Conservation (phyloP, 2,329 filamentous ascomycete genomes). For the Elsinoe arachidis region DNA sequence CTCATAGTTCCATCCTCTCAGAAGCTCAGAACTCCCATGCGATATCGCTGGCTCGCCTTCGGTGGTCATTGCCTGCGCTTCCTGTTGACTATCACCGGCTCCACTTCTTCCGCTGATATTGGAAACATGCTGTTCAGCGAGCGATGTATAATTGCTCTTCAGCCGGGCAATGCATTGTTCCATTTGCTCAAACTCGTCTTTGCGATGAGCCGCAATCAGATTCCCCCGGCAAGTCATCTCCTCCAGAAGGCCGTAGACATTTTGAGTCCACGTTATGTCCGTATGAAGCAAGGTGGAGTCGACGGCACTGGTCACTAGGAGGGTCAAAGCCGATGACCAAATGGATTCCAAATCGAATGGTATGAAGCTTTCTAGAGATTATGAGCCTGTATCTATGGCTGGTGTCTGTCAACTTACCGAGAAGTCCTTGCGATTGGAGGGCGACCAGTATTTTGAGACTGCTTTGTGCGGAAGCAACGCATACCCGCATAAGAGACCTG, state of each 20-base stretch:
- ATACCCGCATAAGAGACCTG: conserved; percentile 14
- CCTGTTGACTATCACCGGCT: background rate
- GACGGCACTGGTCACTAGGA: conserved; percentile 18
- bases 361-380: conserved; percentile 18
- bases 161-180: conserved; percentile 4
- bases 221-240: conserved; percentile 20
- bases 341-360: conserved; percentile 21
- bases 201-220: conserved; percentile 18
- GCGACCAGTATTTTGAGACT: conserved; percentile 15
- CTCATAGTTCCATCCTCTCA: conserved; percentile 17
- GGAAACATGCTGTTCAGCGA: background rate
- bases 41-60: background rate
- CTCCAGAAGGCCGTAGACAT: conserved; percentile 17
- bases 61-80: background rate
- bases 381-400: conserved; percentile 6
- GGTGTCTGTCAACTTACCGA: conserved; percentile 6
- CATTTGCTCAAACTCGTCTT: conserved; percentile 18
- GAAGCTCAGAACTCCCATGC: background rate
- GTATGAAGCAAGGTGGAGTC: conserved; percentile 17
- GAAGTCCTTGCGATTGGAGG: conserved; percentile 14
- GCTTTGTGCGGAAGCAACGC: conserved; percentile 15
- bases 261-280: conserved; percentile 16
- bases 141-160: background rate
- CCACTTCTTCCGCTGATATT: background rate
- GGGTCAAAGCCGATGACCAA: conserved; percentile 19